A percentile compares a stretch with the other conserved stretches of the same genome.
These are phyloP conservation scores for Dactylellina drechsleri DNA, from an alignment of 2,329 filamentous ascomycete genomes.

Conservation along the genomic window DNA sequence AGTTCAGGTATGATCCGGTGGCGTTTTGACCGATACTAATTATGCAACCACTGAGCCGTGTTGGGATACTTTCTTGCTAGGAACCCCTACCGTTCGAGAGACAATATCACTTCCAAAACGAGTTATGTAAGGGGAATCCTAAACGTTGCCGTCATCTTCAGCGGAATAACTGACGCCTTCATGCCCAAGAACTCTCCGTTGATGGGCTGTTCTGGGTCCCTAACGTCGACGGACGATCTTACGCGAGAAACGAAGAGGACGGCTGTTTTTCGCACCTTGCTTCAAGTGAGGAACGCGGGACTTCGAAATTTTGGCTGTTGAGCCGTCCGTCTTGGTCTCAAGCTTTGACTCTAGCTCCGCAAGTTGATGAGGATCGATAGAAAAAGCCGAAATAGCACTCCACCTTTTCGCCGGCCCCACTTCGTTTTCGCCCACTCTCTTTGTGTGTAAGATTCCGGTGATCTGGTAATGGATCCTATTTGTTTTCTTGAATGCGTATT, in stretches of 20 bases:
- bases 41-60: neutral
- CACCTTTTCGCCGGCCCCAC: constrained; percentile 1
- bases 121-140: constrained; percentile 31
- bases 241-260: constrained; percentile 1
- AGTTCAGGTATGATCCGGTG: constrained; percentile 36
- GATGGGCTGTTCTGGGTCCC: neutral
- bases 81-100: constrained; percentile 19
- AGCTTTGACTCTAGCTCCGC: neutral
- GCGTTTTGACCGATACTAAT: constrained; percentile 5
- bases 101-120: constrained; percentile 43
- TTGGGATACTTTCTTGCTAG: neutral
- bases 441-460: constrained; percentile 15
- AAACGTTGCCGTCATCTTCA: constrained; percentile 17
- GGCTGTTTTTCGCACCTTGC: neutral
- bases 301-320: neutral
- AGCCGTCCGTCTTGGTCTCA: neutral
- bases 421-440: neutral
- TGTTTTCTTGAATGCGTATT: constrained; percentile 8
- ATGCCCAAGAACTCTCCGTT: neutral
- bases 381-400: constrained; percentile 19
- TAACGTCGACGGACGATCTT: neutral
- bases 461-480: constrained; percentile 46
- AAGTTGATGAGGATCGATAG: neutral
- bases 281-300: neutral
- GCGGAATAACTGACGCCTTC: constrained; percentile 3